Base-by-base conservation (phyloP, 345 rosid species). In the Citrus sinensis region DNA sequence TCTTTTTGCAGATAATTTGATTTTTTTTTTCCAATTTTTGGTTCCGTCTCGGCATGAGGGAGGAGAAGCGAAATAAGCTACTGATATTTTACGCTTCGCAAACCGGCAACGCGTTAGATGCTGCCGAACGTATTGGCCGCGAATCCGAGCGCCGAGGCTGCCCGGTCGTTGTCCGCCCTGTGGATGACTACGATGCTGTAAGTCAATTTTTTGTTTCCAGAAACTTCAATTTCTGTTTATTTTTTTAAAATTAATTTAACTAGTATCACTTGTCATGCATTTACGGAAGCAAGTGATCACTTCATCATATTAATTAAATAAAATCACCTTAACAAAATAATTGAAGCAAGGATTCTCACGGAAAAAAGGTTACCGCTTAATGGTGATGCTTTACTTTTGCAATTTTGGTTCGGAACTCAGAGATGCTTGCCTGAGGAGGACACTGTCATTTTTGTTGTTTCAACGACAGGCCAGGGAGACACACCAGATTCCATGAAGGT, bases 401-500 rank as follows among this genome's bases (percentile, higher is more conserved):
- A 14, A 46, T 13, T 3, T 40, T 46, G 70, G 55, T 79, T 58
- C 6, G 42, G 79, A 78, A 72, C 34, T 78, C 94, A 95, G 99
- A 81, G 82, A 80, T 90, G 83, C 9, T 87, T 93, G 74, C 87
- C 91, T 79, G 71, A 71, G 6, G 90, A 87, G 82, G 90, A 87
- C 55, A 76, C 83, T 67, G 88, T 88, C 78, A 84, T 95, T 76
- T 93, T 95, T 87, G 93, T 92, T 68, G 97, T 85, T 72, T 93
- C 99, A 58, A 95, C 99, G 74, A 94, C 99, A 24, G 98, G 98
- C 71, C 99, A 95, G 86, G 98, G 98, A 77, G 99, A 91, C 82
- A 46, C 90, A n/a, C 98, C 99, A 5, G 95, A 95, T 85, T 83
- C 95, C 70, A 89, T 95, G 85, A 92, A 91, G 95, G 97, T 91